Evolutionary conservation across 2,329 filamentous ascomycete species (phyloP).

Genomic region (Trichoderma semiorbis): DNA sequence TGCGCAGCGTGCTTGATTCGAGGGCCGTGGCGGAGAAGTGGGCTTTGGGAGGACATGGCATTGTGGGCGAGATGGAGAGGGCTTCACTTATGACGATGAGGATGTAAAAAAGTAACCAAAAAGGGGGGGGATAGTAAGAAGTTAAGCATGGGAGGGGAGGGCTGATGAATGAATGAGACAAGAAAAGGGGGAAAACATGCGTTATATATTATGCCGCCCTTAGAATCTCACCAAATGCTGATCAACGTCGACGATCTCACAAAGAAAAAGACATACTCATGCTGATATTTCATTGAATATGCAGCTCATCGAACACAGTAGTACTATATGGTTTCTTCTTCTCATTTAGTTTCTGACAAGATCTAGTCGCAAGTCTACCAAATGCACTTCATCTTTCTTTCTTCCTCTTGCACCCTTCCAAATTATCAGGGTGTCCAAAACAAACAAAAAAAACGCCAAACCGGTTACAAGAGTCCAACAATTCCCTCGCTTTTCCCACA

Average conservation of each 20-base stretch:
- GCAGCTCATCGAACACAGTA: background rate
- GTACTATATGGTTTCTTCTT: background rate
- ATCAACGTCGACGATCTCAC: background rate
- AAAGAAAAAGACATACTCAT: background rate
- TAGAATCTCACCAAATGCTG: background rate
- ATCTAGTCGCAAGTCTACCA: conserved; percentile 16
- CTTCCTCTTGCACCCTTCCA: background rate
- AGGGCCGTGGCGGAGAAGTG: conserved; percentile 74
- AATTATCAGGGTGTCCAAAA: conserved; percentile 20
- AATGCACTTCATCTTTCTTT: conserved; percentile 4
- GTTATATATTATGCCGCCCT: conserved; percentile 13
- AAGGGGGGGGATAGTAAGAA: background rate
- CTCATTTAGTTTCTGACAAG: conserved; percentile 5
- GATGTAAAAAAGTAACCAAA: conserved; percentile 32
- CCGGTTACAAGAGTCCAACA: conserved; percentile 22
- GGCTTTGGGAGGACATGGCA: conserved; percentile 75
- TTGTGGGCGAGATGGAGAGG: conserved; percentile 82
- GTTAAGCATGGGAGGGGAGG: background rate
- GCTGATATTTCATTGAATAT: background rate
- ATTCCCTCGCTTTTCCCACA: conserved; percentile 8
- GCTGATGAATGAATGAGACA: background rate
- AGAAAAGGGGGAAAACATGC: background rate
- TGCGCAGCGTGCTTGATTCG: conserved; percentile 68
- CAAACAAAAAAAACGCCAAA: conserved; percentile 31
- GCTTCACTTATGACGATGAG: conserved; percentile 50